Percentiles rank a stretch among this genome's conserved stretches.
phyloP scores from a whole-genome alignment of 148 eudicot species.

The Rhododendron ovatum region DNA sequence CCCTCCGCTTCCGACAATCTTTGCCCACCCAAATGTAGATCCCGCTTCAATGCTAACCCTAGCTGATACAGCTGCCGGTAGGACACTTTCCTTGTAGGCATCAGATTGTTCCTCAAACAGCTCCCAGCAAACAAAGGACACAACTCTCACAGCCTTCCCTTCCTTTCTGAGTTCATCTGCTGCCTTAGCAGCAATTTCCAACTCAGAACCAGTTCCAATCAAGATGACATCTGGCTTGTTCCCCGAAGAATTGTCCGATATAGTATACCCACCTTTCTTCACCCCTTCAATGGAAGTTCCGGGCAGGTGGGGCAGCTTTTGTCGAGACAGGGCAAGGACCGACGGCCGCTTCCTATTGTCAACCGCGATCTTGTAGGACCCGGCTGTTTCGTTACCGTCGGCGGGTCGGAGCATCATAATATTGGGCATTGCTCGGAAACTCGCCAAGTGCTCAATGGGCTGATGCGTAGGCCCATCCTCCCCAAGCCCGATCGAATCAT shows the following conservation, averaged over 20 bases:
- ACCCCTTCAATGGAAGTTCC: conserved; percentile 90
- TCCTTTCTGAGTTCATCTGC: conserved; percentile 92
- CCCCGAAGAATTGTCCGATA: conserved; percentile 68
- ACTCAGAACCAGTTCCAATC: conserved; percentile 90
- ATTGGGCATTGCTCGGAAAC: conserved; percentile 99
- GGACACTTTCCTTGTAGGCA: conserved; percentile 77
- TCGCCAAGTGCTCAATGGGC: conserved; percentile 93
- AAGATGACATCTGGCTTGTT: conserved; percentile 89
- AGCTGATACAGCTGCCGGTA: conserved; percentile 73
- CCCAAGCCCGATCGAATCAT: conserved; percentile 96
- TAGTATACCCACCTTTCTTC: conserved; percentile 71
- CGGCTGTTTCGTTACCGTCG: conserved; percentile 94
- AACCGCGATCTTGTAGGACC: conserved; percentile 78
- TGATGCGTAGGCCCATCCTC: conserved; percentile 99
- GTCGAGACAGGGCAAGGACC: conserved; percentile 82
- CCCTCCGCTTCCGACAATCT: conserved; percentile 59
- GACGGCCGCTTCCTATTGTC: conserved; percentile 62
- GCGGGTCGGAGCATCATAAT: conserved; percentile 93
- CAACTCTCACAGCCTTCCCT: conserved; percentile 90
- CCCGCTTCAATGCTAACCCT: conserved; percentile 98
- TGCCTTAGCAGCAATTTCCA: conserved; percentile 82
- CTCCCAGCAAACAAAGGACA: conserved; percentile 93
- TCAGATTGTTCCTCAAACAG: conserved; percentile 75
- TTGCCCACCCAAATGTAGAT: conserved; percentile 85
- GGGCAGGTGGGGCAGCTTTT: conserved; percentile 75